Evolutionary conservation across 169 alveolate species (phyloP), one percentile per base, ranked within the genome.

Genomic region (Plasmodium blacklocki): DNA sequence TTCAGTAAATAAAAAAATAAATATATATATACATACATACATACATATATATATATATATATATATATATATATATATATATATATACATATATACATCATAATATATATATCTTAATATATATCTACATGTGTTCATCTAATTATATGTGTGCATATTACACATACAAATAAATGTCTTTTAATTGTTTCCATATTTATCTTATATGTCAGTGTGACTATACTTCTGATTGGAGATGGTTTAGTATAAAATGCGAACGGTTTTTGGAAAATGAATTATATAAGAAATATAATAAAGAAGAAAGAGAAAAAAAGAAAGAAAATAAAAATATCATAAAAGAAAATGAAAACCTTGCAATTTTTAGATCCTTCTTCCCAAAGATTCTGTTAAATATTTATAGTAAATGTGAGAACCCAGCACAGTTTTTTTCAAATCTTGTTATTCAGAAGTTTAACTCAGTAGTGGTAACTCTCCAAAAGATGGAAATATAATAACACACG

Each of bases 171-270:
- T 39, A 0, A 39, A 39, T 7, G 2, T 2, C 47, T 39, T 39
- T 39, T 39, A 39, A 39, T 5, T 5, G 0, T 14, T 9, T 52
- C 4, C 19, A 52, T 52, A n/a, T 52, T n/a, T 15, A 52, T 52
- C 2, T 52, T 52, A 4, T 50, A 2, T 52, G 21, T 21, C 45
- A 78, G 89, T 32, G 52, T 14, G 70, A 78, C 9, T 78, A 78
- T n/a, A 78, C 60, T 15, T 59, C 89, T 23, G 89, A 78, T 59
- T 78, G 89, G 89, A 26, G 89, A 15, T 78, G 89, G 89, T 78
- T 78, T 15, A 78, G 89, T 39, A 78, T 78, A 15, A 78, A 78
- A 23, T 78, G 89, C 26, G 89, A 78, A 23, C 68, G 80, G 2
- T 18, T 60, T 50, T 50, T 78, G 11, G 89, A 78, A 45, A 66